Percentiles rank a stretch among this genome's conserved stretches.
Evolutionary conservation across 1,284 basidiomycete species (phyloP).

Genomic region (Ganoderma meredithae): DNA sequence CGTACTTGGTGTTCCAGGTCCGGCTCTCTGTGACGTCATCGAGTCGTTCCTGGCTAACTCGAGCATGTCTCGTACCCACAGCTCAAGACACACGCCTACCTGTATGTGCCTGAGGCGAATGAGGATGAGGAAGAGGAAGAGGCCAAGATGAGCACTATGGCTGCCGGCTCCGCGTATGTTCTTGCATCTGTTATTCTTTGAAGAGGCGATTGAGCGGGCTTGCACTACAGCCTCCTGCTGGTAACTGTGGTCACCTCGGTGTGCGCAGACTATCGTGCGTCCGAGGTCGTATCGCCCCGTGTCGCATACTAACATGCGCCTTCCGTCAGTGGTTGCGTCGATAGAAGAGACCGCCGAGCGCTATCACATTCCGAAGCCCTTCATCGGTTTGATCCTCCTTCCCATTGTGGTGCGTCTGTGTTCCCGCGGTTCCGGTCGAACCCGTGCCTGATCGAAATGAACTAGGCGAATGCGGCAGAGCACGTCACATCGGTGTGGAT

Average conservation of each 20-base stretch:
- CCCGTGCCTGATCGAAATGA: background rate
- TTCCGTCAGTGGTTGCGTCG: slow-evolving; percentile 76
- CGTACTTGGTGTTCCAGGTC: slow-evolving; percentile 83
- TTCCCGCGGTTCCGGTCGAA: background rate
- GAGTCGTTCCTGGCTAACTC: background rate
- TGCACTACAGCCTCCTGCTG: slow-evolving; percentile 53
- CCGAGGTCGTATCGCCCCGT: background rate
- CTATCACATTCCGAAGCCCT: slow-evolving; percentile 83
- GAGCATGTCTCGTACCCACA: slow-evolving; percentile 48
- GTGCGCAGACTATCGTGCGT: slow-evolving; percentile 81
- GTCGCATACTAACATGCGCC: background rate
- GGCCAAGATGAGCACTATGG: slow-evolving; percentile 72
- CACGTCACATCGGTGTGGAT: slow-evolving; percentile 89
- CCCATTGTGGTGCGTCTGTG: slow-evolving; percentile 68
- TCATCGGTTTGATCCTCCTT: slow-evolving; percentile 79
- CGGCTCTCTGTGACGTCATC: background rate
- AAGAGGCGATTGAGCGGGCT: background rate
- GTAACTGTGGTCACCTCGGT: slow-evolving; percentile 87
- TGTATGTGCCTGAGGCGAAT: slow-evolving; percentile 26
- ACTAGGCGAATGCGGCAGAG: slow-evolving; percentile 79
- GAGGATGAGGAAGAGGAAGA: slow-evolving; percentile 54
- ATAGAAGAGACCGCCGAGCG: slow-evolving; percentile 89
- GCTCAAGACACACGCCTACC: slow-evolving; percentile 44
- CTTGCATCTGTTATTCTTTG: background rate
- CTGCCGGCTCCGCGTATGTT: slow-evolving; percentile 66